Conservation (phyloP, 768 basidiomycete species). For the Mycena leptocephala region DNA sequence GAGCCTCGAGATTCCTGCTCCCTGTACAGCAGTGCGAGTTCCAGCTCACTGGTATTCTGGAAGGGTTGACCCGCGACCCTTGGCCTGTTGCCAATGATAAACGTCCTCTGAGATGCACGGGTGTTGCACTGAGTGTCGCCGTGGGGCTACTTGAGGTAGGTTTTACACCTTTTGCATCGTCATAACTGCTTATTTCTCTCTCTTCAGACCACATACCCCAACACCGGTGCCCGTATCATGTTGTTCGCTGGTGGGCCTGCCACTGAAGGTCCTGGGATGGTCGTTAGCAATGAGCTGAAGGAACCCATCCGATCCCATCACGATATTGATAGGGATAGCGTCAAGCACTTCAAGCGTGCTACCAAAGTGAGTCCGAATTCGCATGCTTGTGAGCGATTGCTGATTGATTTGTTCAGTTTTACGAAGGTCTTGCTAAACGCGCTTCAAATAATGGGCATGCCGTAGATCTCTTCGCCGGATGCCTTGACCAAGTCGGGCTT, state of each 20-base stretch:
- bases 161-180: background rate
- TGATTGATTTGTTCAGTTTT: constrained; percentile 76
- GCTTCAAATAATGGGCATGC: constrained; percentile 96
- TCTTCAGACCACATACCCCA: constrained; percentile 87
- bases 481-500: constrained; percentile 97
- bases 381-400: constrained; percentile 5
- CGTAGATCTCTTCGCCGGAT: constrained; percentile 96
- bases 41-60: constrained; percentile 94
- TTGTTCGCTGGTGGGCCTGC: constrained; percentile 95
- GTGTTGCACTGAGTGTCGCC: constrained; percentile 94
- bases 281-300: constrained; percentile 94
- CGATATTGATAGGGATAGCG: constrained; percentile 97
- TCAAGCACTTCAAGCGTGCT: constrained; percentile 97
- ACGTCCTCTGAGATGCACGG: constrained; percentile 94
- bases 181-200: background rate
- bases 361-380: constrained; percentile 77
- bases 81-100: constrained; percentile 99
- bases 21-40: constrained; percentile 96
- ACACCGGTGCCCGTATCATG: constrained; percentile 97
- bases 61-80: constrained; percentile 90
- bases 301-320: constrained; percentile 99
- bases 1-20: constrained; percentile 92
- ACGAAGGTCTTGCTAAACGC: constrained; percentile 94
- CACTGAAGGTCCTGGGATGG: constrained; percentile 97
- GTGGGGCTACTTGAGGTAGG: constrained; percentile 90